Evolutionary conservation across 2,329 filamentous ascomycete species (phyloP), one percentile per base, ranked within the genome.

Genomic region (Colletotrichum sp.): DNA sequence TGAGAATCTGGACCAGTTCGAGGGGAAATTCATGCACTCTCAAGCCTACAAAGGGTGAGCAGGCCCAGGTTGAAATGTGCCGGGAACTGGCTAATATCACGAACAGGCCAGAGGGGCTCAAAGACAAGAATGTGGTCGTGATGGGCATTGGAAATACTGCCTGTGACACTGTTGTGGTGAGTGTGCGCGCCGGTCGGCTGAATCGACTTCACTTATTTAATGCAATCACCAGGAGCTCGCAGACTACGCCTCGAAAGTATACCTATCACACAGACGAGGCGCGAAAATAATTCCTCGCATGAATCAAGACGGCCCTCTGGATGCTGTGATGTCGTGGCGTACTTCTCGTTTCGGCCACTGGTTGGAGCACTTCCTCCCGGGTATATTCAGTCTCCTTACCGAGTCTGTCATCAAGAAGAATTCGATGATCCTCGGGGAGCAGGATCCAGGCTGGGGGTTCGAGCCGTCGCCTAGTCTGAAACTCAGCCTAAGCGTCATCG

Each of bases 131-230:
- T 10, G 79, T 81, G 3, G 44, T 82, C 6, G 77, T 82, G 8
- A 67, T 82, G 6, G 81, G 81, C 8, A 78, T 81, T 57, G 81
- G 81, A 4, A 82, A 81, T 57, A 80, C 81, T 2, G 79, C 80
- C 5, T 76, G 71, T 30, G 81, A 82, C 39, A 78, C 77, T 15
- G 79, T 78, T 2, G 77, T 79, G 5, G 80, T 80, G 72, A 69
- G 55, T 30, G 12, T 24, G 15, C 34, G n/a, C 21, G 2, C 8
- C 30, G 4, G 21, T 39, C 7, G 8, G 16, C 15, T 24, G 13
- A 28, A 3, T 16, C 16, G 3, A 26, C n/a, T 3, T 39, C 13
- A 26, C 21, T 39, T 18, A 3, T 32, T 16, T n/a, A 21, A 64
- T 26, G 13, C 32, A 0, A 64, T 32, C 6, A 26, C 16, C 21